These are phyloP conservation scores for Plasmodium vivax DNA, from an alignment of 169 alveolate genomes.

Conservation along the genomic window DNA sequence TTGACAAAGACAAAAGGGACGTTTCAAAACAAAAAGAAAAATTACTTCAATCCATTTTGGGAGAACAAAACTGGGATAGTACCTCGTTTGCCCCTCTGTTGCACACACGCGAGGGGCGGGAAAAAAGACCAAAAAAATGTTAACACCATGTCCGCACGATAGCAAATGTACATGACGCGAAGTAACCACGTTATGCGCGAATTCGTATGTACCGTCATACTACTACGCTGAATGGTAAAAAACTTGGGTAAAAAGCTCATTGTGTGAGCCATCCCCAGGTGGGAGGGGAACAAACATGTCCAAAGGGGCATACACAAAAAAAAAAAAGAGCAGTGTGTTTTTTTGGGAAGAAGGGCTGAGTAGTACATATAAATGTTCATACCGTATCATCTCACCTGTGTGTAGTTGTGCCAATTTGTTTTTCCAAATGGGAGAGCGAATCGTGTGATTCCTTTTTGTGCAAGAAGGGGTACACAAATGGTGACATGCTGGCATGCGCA, in stretches of 20 bases:
- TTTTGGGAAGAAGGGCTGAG: not conserved
- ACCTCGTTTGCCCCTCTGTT: not conserved
- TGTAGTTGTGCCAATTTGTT: not conserved
- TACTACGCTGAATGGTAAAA: no score
- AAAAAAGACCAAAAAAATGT: no score
- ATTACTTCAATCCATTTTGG: not conserved
- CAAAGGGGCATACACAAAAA: not conserved
- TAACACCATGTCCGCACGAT: no score
- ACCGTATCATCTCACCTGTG: not conserved
- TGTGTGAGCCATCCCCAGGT: no score
- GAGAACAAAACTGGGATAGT: not conserved
- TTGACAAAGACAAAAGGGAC: not conserved
- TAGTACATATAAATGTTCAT: not conserved
- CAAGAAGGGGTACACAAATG: not conserved
- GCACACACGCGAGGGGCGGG: not conserved
- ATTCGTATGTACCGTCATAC: no score
- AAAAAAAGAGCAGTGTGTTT: not conserved
- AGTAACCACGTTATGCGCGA: no score
- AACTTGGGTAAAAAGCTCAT: no score
- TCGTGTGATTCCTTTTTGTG: not conserved
- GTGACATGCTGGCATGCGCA: not conserved
- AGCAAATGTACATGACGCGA: no score
- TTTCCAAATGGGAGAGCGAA: not conserved
- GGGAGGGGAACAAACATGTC: not conserved
- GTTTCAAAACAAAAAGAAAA: not conserved